These are phyloP conservation scores for Fusarium gaditjirri DNA, from an alignment of 2,329 filamentous ascomycete genomes.

Conservation along the genomic window DNA sequence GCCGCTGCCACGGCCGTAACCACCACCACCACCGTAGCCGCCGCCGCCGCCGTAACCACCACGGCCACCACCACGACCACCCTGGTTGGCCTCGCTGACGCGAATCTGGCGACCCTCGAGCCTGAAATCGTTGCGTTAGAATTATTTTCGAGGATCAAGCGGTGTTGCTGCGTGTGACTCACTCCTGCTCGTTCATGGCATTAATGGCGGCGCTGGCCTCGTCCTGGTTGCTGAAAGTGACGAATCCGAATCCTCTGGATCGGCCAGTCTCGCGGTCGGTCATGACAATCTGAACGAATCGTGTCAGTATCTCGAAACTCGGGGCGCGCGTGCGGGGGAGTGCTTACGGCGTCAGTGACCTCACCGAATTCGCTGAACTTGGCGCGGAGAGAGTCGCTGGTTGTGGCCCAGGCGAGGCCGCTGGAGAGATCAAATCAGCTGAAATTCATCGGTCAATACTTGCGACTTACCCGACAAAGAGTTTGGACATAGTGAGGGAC, in stretches of 20 bases:
- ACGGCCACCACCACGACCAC: background rate
- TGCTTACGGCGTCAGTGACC: slow-evolving; percentile 5
- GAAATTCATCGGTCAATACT: background rate
- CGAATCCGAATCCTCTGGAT: slow-evolving; percentile 8
- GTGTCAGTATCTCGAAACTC: background rate
- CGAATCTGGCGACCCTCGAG: background rate
- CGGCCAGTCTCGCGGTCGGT: background rate
- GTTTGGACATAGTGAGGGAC: slow-evolving; percentile 5
- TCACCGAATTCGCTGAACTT: background rate
- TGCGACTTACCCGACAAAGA: slow-evolving; percentile 7
- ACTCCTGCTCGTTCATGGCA: background rate
- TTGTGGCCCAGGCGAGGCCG: slow-evolving; percentile 5
- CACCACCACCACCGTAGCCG: background rate
- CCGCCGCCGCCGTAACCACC: slow-evolving; percentile 3
- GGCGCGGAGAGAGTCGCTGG: background rate
- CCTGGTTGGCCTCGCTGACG: slow-evolving; percentile 2
- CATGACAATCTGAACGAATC: background rate
- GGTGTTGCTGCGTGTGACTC: background rate
- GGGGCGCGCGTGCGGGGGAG: background rate
- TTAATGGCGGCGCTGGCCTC: background rate
- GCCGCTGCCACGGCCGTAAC: background rate
- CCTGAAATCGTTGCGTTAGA: background rate
- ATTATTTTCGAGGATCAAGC: too few species aligned
- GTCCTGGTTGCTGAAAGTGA: background rate
- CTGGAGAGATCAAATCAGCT: background rate